Evolutionary conservation across 2,329 filamentous ascomycete species (phyloP), one percentile per base, ranked within the genome.

Genomic region (Fusarium zealandicum): DNA sequence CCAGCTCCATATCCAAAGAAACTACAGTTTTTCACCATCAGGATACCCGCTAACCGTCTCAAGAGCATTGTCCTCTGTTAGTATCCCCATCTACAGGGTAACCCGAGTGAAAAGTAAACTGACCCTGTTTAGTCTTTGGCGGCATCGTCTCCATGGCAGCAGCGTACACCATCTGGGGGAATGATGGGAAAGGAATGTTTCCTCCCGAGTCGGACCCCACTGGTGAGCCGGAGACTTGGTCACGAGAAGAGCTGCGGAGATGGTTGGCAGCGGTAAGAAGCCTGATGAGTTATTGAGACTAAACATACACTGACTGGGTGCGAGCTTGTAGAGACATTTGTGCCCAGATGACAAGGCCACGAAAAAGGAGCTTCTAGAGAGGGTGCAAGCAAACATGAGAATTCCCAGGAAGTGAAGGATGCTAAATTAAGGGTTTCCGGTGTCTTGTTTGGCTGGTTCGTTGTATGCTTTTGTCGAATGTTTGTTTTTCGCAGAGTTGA

Each of bases 101-200:
- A 51, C 33, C 14, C 9, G 12, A 30, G 4, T 14, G n/a, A 20
- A 11, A 31, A 4, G 5, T 25, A 20, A 51, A 38, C 50, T 62
- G 33, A 66, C 18, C 13, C 1, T 0, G 13, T 28, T 17, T 32
- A 66, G 63, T 55, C 17, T 64, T 64, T 35, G 53, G 57, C 35
- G 61, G 53, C 22, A 47, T 56, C 27, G 62, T 64, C 17, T 55
- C 47, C 10, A 51, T 50, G 47, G 47, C 52, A 67, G 66, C 76
- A 87, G 90, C 87, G 14, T 97, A 97, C 70, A 87, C 89, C 5
- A 93, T 97, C 66, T 96, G 90, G 87, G 92, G 92, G 51, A 82
- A 55, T 6, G 57, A 62, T 40, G 57, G 57, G 4, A 46, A 85
- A 46, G 91, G 93, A 59, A 83, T 97, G 68, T 96, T 97, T 68